phyloP scores from a whole-genome alignment of 257 asterid genomes.

The Solanum boliviense region DNA sequence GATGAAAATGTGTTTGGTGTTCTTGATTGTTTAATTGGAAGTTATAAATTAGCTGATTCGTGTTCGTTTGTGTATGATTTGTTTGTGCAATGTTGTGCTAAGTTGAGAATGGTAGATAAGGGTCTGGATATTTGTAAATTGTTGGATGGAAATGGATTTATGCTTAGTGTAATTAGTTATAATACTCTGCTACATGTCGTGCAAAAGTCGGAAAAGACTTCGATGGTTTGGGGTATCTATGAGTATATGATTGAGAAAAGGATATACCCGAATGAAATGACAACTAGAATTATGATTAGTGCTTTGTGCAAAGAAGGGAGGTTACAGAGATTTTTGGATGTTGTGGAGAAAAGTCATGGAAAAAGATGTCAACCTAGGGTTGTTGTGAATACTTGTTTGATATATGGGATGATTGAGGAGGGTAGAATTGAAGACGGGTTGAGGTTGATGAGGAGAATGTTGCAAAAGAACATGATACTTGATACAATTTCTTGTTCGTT shows the following conservation, averaged over 20 bases:
- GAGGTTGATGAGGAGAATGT: constrained; percentile 40
- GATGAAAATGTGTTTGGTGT: constrained; percentile 13
- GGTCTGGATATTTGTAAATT: constrained; percentile 36
- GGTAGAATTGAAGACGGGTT: constrained; percentile 46
- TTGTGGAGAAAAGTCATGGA: constrained; percentile 60
- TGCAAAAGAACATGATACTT: constrained; percentile 52
- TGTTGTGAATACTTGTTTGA: constrained; percentile 61
- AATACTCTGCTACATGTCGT: constrained; percentile 56
- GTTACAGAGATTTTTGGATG: constrained; percentile 31
- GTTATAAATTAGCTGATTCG: constrained; percentile 38
- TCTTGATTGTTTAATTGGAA: constrained; percentile 43
- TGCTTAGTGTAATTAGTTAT: constrained; percentile 48
- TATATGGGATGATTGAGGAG: constrained; percentile 46
- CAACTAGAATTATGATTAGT: constrained; percentile 44
- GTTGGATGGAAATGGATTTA: constrained; percentile 43
- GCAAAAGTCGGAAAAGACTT: constrained; percentile 35
- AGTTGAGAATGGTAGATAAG: constrained; percentile 48
- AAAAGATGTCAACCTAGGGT: constrained; percentile 50
- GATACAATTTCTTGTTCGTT: constrained; percentile 51
- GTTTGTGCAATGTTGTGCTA: constrained; percentile 66
- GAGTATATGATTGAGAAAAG: constrained; percentile 51
- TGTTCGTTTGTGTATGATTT: constrained; percentile 67
- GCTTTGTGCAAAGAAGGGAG: constrained; percentile 71
- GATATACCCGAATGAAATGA: constrained; percentile 47
- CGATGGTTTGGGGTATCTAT: constrained; percentile 52